Conservation (phyloP, 805 yeast genomes). For the Pichia occidentalis region DNA sequence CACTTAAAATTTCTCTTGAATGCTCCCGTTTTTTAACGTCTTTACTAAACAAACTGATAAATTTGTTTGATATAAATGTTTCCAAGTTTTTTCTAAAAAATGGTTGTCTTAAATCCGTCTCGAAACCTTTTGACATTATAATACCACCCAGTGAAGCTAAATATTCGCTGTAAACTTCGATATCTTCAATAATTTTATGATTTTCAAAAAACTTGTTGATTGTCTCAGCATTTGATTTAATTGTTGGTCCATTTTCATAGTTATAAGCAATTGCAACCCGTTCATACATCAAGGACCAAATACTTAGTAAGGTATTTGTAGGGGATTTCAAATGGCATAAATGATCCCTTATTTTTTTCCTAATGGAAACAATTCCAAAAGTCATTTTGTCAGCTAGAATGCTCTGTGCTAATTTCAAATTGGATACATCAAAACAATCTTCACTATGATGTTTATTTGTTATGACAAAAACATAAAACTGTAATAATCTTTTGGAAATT, state of each 20-base stretch:
- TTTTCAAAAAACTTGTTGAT: conserved; percentile 5
- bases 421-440: conserved; percentile 24
- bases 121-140: conserved; percentile 34
- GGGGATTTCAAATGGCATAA: conserved; percentile 29
- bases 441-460: conserved; percentile 18
- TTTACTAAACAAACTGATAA: conserved; percentile 21
- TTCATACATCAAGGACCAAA: conserved; percentile 42
- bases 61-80: conserved; percentile 20
- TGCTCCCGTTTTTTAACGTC: conserved; percentile 49
- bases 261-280: conserved; percentile 19
- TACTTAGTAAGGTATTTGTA: conserved; percentile 34
- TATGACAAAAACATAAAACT: conserved; percentile 20
- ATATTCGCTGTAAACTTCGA: conserved; percentile 59
- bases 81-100: conserved; percentile 24
- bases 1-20: conserved; percentile 59
- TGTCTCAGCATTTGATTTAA: conserved; percentile 2
- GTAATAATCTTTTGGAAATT: conserved; percentile 38
- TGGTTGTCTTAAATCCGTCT: conserved; percentile 23
- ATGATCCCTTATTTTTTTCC: conserved; percentile 52
- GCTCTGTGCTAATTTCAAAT: conserved; percentile 34
- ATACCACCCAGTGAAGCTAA: conserved; percentile 66
- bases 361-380: conserved; percentile 69
- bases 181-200: conserved; percentile 10
- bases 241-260: conserved; percentile 4
- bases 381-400: conserved; percentile 52